A percentile compares a stretch with the other conserved stretches of the same genome.
Conservation (phyloP, 2,329 filamentous ascomycete genomes). For the Helotiales sp. region DNA sequence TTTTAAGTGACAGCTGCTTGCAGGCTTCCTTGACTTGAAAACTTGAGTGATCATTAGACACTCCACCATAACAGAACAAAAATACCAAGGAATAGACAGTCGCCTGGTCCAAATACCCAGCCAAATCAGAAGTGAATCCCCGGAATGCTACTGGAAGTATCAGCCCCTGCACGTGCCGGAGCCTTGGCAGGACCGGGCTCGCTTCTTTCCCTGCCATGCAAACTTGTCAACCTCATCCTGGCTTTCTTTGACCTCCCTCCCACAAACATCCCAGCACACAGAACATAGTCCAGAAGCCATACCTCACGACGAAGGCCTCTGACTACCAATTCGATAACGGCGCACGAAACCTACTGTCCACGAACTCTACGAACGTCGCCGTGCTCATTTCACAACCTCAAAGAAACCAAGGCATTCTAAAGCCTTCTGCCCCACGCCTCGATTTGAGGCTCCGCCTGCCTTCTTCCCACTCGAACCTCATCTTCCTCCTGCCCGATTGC, state of each 20-base stretch:
- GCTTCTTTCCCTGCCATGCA: conserved; percentile 8
- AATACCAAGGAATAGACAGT: not conserved
- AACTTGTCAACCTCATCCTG: conserved; percentile 19
- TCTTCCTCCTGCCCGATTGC: not conserved
- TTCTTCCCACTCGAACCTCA: conserved; percentile 8
- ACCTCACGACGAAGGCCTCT: not conserved
- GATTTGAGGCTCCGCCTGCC: conserved; percentile 21
- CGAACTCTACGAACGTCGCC: conserved; percentile 9
- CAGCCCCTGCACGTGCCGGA: conserved; percentile 2
- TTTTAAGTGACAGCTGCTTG: not conserved
- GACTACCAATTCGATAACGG: conserved; percentile 29
- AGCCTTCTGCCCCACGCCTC: conserved; percentile 31
- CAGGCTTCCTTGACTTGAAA: not conserved
- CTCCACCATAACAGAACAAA: not conserved
- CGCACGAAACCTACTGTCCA: conserved; percentile 22
- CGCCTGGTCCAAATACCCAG: not conserved
- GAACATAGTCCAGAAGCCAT: conserved; percentile 9
- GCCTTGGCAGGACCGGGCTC: not conserved
- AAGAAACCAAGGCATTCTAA: conserved; percentile 11
- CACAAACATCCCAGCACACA: conserved; percentile 25
- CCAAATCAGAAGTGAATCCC: not conserved
- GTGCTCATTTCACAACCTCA: conserved; percentile 5
- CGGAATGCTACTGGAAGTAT: not conserved
- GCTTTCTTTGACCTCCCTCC: conserved; percentile 21
- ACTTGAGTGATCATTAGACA: not conserved